Base-by-base conservation (phyloP, 345 rosid genomes). In the Stellera chamaejasme region DNA sequence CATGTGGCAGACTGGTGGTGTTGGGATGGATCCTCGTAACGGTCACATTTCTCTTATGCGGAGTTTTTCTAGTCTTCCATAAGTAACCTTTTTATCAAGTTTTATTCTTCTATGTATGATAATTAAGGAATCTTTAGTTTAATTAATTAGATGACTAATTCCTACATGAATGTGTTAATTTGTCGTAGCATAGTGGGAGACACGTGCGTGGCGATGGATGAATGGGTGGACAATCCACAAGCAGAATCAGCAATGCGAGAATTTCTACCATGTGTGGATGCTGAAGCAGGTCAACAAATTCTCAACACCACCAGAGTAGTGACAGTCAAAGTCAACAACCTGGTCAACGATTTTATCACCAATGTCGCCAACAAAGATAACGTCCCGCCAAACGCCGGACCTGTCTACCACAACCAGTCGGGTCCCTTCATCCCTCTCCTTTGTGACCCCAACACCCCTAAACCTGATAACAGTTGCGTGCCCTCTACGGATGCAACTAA, bases 131-230 rank as follows among this genome's bases (percentile, higher is more conserved):
- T 19, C 1, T 19, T 19, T 19, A 19, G 23, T 1, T 19, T 19
- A 19, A 19, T 26, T 11, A 13, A 19, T 26, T 11, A 13, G 14
- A 3, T 13, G 13, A 48, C 14, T 11, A n/a, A 48, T 48, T 19
- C 23, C 1, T 19, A 1, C 23, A 19, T 19, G 23, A 19, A 19
- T 19, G 23, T 32, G 39, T 5, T 64, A 27, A 15, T 25, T 23
- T 14, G 13, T 15, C 45, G 16, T 49, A 78, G 96, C 61, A 79
- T 81, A 57, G 78, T 77, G 13, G 85, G 77, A 39, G 93, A 84
- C 55, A 78, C 96, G 2, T 88, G 96, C 56, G 57, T 74, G 58
- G 85, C 96, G n/a, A 82, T 88, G 96, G 78, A 82, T 46, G 76
- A 84, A 58, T 84, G 93, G 96, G 89, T 82, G 23, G 77, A 71